Evolutionary conservation across 257 asterid species (phyloP).

Genomic region (Dorcoceras hygrometricum): DNA sequence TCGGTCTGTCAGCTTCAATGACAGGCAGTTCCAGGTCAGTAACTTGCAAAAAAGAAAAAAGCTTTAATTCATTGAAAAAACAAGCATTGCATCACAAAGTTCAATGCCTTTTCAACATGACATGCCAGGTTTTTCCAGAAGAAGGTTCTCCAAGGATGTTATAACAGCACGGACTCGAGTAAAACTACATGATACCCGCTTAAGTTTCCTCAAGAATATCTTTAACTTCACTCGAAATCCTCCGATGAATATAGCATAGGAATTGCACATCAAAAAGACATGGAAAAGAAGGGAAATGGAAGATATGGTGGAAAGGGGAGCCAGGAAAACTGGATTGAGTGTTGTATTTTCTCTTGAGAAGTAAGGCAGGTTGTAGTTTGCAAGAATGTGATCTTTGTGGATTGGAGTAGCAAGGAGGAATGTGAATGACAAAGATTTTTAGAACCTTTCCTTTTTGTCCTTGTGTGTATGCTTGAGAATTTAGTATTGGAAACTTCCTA

Average conservation of each 20-base stretch:
- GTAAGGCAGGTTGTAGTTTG: background rate
- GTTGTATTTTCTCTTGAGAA: background rate
- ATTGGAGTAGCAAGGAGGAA: background rate
- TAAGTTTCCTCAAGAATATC: background rate
- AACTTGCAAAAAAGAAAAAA: background rate
- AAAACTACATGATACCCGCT: background rate
- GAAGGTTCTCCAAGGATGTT: background rate
- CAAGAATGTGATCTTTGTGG: background rate
- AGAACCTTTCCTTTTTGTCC: background rate
- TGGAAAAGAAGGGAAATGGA: background rate
- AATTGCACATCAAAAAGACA: background rate
- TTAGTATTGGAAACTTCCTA: background rate
- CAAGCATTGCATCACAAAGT: background rate
- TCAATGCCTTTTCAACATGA: background rate
- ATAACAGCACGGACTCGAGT: background rate
- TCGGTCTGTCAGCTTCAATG: slow-evolving; percentile 40
- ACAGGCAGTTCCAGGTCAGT: slow-evolving; percentile 1
- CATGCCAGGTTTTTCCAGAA: background rate
- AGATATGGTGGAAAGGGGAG: background rate
- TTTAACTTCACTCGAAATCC: background rate
- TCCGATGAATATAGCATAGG: background rate
- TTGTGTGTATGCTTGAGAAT: background rate
- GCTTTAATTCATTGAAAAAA: background rate
- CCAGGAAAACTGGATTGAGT: background rate
- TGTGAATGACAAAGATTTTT: background rate